Conservation (phyloP, 169 alveolate genomes). For the Plasmodium coatneyi region DNA sequence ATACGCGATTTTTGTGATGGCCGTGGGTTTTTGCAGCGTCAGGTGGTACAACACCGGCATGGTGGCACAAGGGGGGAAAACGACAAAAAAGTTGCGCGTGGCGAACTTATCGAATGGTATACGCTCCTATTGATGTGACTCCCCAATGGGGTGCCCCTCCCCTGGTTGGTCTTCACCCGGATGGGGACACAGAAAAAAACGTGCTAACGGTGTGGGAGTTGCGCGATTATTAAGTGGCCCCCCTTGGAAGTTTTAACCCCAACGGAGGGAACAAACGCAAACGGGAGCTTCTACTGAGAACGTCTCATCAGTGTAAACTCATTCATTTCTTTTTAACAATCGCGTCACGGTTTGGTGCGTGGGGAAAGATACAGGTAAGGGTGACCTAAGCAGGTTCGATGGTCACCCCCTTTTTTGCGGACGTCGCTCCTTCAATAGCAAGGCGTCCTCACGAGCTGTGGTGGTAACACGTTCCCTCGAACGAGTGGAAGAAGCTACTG, state of each 20-base stretch:
- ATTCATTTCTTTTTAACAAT: background rate
- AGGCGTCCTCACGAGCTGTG: background rate
- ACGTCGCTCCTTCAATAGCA: background rate
- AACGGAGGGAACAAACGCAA: background rate
- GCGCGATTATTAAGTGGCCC: background rate
- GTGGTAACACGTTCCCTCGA: background rate
- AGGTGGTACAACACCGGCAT: constrained; percentile 97
- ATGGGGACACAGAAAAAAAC: background rate
- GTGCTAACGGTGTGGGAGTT: background rate
- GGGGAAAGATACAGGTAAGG: background rate
- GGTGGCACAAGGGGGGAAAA: background rate
- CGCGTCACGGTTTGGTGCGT: background rate
- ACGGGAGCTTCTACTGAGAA: background rate
- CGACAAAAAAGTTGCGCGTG: background rate
- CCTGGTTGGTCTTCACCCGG: background rate
- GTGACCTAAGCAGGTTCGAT: background rate
- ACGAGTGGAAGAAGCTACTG: background rate
- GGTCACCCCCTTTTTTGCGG: background rate
- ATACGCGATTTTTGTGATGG: constrained; percentile 95
- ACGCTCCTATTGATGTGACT: background rate
- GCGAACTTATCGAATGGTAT: background rate
- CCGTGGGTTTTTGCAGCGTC: constrained; percentile 97
- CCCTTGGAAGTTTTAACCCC: background rate
- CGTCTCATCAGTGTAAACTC: background rate
- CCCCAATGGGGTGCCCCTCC: background rate